Evolutionary conservation across 2,329 filamentous ascomycete genomes (phyloP), one percentile per base, ranked within the genome.

Genomic region (Aspergillus hiratsukae): DNA sequence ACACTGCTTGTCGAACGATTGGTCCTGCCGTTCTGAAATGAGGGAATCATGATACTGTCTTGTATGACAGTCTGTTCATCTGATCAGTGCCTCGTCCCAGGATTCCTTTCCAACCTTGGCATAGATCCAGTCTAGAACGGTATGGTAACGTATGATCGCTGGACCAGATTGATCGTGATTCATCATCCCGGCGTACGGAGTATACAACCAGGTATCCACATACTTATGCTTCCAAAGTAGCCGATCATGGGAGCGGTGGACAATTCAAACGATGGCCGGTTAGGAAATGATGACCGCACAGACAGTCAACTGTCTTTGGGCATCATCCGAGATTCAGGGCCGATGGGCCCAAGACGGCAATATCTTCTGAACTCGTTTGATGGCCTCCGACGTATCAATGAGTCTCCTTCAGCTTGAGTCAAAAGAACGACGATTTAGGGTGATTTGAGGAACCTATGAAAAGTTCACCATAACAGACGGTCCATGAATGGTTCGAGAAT

Each of bases 11-110:
- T 46, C 48, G 43, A 62, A 52, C 55, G 56, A 62, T 63, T 63
- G 61, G 60, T 28, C 29, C n/a, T 57, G 53, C 25, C 41, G 29
- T 52, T 48, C 57, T 43, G 49, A 57, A 55, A 52, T 49, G 55
- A 46, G 46, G 37, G 54, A 52, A 53, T 28, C 45, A 53, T 55
- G 46, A 52, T 61, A 58, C 51, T 23, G 31, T 58, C 54, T 55
- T 61, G 59, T 61, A 61, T 61, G 59, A 61, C 59, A 28, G 51
- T 49, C 27, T 53, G 58, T 58, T 51, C 61, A 61, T 62, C 58
- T 62, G 60, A 62, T 61, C 60, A 56, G 37, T 49, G 41, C 51
- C 56, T 53, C 49, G 52, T 53, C 31, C 43, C 28, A 43, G 43
- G 43, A 46, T 46, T 25, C 21, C 8, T 23, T 23, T 14, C 43